Percentiles rank a stretch among this genome's conserved stretches.
These are phyloP conservation scores for Sambucus nigra DNA, from an alignment of 129 eudicot species.

Conservation along the genomic window DNA sequence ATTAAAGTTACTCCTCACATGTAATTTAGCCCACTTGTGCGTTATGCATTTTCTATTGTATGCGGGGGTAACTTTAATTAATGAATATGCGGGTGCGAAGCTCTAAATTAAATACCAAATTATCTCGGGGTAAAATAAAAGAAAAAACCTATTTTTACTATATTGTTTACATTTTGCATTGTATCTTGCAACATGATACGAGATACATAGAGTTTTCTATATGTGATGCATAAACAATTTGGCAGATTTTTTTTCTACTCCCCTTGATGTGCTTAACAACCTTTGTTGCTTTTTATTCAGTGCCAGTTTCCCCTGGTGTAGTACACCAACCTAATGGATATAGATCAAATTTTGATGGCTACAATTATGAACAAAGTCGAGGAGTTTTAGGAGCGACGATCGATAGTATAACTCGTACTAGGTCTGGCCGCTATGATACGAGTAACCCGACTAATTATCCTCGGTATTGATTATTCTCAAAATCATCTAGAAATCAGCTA, in stretches of 20 bases:
- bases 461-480: conserved; percentile 6
- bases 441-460: conserved; percentile 15
- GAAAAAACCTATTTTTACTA: too few species aligned
- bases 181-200: too few species aligned
- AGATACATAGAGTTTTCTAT: too few species aligned
- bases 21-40: too few species aligned
- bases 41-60: too few species aligned
- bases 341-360: conserved; percentile 54
- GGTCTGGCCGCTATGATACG: conserved; percentile 34
- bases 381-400: conserved; percentile 50
- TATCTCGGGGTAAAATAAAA: too few species aligned
- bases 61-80: too few species aligned
- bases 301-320: conserved; percentile 39
- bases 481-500: not conserved
- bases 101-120: too few species aligned
- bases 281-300: conserved; percentile 21
- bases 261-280: conserved; percentile 1
- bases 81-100: too few species aligned
- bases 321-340: conserved; percentile 30
- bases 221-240: too few species aligned
- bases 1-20: too few species aligned
- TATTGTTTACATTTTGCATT: too few species aligned
- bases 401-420: conserved; percentile 35
- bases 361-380: conserved; percentile 44
- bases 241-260: not conserved